Evolutionary conservation across 1,284 basidiomycete species (phyloP), one percentile per base, ranked within the genome.

Genomic region (Cryptococcus sp.): DNA sequence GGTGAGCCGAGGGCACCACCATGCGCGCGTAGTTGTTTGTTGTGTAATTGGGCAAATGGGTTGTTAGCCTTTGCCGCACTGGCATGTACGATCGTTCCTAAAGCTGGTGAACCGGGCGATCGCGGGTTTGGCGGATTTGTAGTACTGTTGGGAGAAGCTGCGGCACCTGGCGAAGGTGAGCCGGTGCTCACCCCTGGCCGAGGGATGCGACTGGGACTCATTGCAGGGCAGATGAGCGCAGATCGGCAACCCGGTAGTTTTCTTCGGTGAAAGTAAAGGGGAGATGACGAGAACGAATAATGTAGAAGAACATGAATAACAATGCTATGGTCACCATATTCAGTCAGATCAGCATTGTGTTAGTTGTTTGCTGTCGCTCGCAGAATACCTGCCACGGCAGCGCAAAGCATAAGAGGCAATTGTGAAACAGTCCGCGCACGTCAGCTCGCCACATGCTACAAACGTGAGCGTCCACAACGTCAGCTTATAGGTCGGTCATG

Each of bases 161-260:
- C 38, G 13, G 23, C 42, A 7, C 47, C 51, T 19, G 60, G 60
- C 17, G 57, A 61, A 23, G 56, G 39, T 23, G 40, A 30, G 20
- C 49, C 52, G 23, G 49, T 22, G 30, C 30, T 47, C 17, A 47
- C 58, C 19, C 61, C 61, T 15, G 62, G 66, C 38, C 64, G 64
- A 13, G 66, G 66, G 47, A 68, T 68, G 7, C 64, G 52, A 57
- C 64, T 68, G 16, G 64, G 60, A 58, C 64, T 68, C 66, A 68
- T 63, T 49, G 27, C 51, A 3, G 35, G 6, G 15, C 30, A 25
- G 25, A 25, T 25, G 30, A 35, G 30, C 30, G 4, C 30, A 13
- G 30, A 35, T 35, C 30, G 7, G 30, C n/a, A 35, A 10, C 30
- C 13, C 8, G 7, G 10, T 35, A 13, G 8, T 35, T 35, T 3